Base-by-base conservation (phyloP, 148 eudicot species). In the Pouteria glomerata region DNA sequence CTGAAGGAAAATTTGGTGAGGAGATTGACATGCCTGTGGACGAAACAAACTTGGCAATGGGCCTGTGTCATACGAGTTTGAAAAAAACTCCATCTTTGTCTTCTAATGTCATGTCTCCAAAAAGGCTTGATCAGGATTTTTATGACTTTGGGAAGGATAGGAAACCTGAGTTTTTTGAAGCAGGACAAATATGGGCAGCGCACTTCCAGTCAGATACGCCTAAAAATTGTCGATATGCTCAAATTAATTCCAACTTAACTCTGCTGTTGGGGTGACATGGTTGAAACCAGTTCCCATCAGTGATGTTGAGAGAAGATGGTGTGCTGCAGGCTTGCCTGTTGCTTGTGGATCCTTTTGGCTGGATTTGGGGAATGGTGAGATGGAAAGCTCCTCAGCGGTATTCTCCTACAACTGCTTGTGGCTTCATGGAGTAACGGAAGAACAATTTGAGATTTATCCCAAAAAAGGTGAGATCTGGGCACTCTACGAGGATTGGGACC, bases 401-500 rank as follows among this genome's bases (percentile, higher is more conserved):
- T 81, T 81, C 65, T 73, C 80, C 53, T 59, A 73, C 68, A 47
- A 69, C 6, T 80, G 83, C 63, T 53, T 68, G 10, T 76, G 77
- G 77, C 56, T 35, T 48, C 64, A 42, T 68, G 77, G 80, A 44
- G 37, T 69, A 23, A 85, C 82, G 19, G 63, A 71, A 47, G 85
- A 88, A 29, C 74, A 83, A 64, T 80, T 83, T 47, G 79, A 70
- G 73, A 80, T 88, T 60, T 78, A 74, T 72, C 92, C 92, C 23
- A 86, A 72, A 59, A 74, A 78, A 80, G 79, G 84, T 70, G 92
- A 88, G 59, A 75, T 88, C 71, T 88, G 92, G 92, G 92, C 92
- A 57, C 59, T 85, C 12, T 88, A 83, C 66, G 81, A 83, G 58
- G 74, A 82, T 56, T 85, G 85, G 85, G 76, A 69, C 51, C 85